Evolutionary conservation across 768 basidiomycete species (phyloP), one percentile per base, ranked within the genome.

Genomic region (Pleurotus cornucopiae): DNA sequence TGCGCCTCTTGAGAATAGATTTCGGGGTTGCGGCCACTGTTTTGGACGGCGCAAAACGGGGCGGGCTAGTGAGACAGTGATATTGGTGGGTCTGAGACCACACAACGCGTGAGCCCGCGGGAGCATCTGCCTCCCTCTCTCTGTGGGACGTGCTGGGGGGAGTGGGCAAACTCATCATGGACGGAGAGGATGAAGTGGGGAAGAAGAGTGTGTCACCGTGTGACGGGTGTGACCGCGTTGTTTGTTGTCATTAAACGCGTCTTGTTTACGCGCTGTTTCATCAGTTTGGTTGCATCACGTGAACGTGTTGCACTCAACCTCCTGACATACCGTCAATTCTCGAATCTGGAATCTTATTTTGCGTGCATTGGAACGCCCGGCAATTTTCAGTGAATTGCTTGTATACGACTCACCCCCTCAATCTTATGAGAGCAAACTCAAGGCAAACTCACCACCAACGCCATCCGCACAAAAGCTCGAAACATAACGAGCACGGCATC

Each of bases 1-100:
- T 61, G n/a, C 67, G 63, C 61, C 77, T 82, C 70, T 91, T 92
- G 37, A 92, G 77, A 56, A 91, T 91, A 5, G 90, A 88, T 60
- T 79, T 87, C 12, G 62, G 73, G 13, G 71, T 67, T 48, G 71
- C 75, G 1, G 73, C 73, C 4, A 74, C 67, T 54, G 71, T 76
- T 13, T 67, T 48, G 12, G 69, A 60, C 9, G 59, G 58, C 2
- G 62, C 56, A 14, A 62, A 47, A 38, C 72, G 68, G 12, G 70
- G 60, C 14, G 70, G 69, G 53, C 63, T 61, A 9, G 71, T 64
- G 38, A 81, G 61, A 16, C 67, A 63, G 49, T 80, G 81, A 57
- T 78, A 75, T 60, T 79, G 73, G 57, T 82, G 77, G 12, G 74
- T 69, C 54, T 76, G 73, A 0, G 82, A 77, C 80, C 82, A 86